These are phyloP conservation scores for Calonectria fujianensis DNA, from an alignment of 2,329 filamentous ascomycete species.

Conservation along the genomic window DNA sequence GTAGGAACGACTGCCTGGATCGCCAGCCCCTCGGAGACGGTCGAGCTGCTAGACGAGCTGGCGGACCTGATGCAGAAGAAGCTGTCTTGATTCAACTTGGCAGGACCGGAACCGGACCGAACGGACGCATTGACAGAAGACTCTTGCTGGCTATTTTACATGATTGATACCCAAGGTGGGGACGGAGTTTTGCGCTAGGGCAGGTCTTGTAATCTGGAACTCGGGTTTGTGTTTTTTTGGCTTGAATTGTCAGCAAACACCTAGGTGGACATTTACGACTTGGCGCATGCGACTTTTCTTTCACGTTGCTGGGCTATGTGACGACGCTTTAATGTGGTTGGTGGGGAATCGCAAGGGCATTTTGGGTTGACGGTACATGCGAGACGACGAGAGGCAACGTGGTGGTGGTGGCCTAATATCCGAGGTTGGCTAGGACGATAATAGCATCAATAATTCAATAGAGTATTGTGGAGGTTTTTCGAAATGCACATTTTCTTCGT, in stretches of 20 bases:
- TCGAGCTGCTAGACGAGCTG: slow-evolving; percentile 91
- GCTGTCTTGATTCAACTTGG: slow-evolving; percentile 48
- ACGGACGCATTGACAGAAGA: not conserved
- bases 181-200: slow-evolving; percentile 24
- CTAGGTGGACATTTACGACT: slow-evolving; percentile 28
- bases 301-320: not conserved
- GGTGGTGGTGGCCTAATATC: not conserved
- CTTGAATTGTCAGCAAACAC: slow-evolving; percentile 12
- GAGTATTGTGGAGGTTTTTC: not conserved
- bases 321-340: not conserved
- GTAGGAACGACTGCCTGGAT: slow-evolving; percentile 99
- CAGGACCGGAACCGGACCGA: not conserved
- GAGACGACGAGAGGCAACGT: not conserved
- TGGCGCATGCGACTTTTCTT: slow-evolving; percentile 15
- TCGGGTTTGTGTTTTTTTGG: slow-evolving; percentile 28
- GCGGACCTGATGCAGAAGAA: slow-evolving; percentile 70
- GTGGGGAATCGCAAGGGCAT: not conserved
- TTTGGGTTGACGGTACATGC: not conserved
- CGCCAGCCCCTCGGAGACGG: slow-evolving; percentile 92
- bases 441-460: not conserved
- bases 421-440: not conserved
- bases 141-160: slow-evolving; percentile 9
- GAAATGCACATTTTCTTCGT: not conserved
- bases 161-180: slow-evolving; percentile 1
- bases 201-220: slow-evolving; percentile 25